Evolutionary conservation across 306 rosid species (phyloP).

Genomic region (Quercus agrifolia): DNA sequence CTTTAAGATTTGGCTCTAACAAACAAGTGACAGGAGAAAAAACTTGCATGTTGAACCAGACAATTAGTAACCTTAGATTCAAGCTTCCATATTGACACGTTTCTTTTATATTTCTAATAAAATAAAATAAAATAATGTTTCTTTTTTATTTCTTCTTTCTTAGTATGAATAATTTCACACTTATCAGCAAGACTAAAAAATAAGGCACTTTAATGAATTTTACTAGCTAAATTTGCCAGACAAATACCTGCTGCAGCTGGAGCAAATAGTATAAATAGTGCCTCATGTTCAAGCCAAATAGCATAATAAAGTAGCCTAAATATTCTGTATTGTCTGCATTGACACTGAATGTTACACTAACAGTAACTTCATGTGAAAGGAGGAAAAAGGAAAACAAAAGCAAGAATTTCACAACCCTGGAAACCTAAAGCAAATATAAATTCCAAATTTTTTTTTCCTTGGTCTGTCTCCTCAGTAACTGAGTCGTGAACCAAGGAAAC

Average conservation of each 20-base stretch:
- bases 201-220: not conserved
- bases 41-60: not conserved
- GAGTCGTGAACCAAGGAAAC: not conserved
- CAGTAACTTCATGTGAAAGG: not conserved
- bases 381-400: not conserved
- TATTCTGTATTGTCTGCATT: not conserved
- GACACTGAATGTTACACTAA: not conserved
- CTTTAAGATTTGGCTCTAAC: not conserved
- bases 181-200: not conserved
- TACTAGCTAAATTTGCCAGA: not conserved
- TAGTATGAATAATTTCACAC: not conserved
- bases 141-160: not conserved
- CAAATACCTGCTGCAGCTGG: not conserved
- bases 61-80: not conserved
- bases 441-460: not conserved
- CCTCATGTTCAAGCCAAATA: too few species aligned
- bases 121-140: too few species aligned
- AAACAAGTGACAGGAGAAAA: not conserved
- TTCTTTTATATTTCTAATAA: not conserved
- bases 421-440: not conserved
- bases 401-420: not conserved
- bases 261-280: not conserved
- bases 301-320: too few species aligned
- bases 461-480: not conserved
- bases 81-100: not conserved